These are phyloP conservation scores for Friedmanniomyces simplex DNA, from an alignment of 495 filamentous ascomycete species.

Conservation along the genomic window DNA sequence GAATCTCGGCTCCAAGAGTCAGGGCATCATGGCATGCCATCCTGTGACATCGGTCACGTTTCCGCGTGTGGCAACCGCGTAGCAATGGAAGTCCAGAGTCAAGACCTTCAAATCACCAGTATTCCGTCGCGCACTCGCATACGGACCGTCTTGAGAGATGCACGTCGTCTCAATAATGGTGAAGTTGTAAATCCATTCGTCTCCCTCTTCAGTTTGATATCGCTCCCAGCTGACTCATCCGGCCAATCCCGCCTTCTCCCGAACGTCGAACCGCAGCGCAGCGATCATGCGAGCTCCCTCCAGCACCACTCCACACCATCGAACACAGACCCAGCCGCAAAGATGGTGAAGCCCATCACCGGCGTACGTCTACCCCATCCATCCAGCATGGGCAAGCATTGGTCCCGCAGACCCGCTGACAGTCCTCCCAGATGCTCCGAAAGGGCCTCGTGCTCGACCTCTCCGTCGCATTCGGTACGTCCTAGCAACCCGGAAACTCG, in stretches of 20 bases:
- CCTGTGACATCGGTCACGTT: too few relatives aligned
- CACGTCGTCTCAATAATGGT: too few relatives aligned
- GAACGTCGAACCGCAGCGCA: neutral
- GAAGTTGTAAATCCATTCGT: too few relatives aligned
- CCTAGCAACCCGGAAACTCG: neutral
- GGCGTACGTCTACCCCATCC: conserved; percentile 34
- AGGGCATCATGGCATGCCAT: too few relatives aligned
- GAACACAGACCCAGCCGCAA: neutral
- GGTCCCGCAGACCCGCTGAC: conserved; percentile 20
- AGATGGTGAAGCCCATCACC: conserved; percentile 43
- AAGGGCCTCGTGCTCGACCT: conserved; percentile 66
- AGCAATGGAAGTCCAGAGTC: too few relatives aligned
- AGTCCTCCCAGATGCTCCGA: conserved; percentile 55
- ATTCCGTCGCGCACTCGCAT: too few relatives aligned
- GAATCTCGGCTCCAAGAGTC: too few relatives aligned
- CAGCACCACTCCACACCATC: neutral
- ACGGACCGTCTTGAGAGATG: too few relatives aligned
- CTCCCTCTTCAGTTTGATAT: too few relatives aligned
- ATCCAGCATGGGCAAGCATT: conserved; percentile 12
- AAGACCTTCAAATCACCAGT: too few relatives aligned
- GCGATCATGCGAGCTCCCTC: neutral
- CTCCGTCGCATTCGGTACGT: conserved; percentile 62
- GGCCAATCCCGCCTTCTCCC: neutral
- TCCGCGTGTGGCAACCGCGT: too few relatives aligned
- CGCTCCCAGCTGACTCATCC: too few relatives aligned